Evolutionary conservation across 495 filamentous ascomycete species (phyloP).

Genomic region (Hypoxylon fragiforme): DNA sequence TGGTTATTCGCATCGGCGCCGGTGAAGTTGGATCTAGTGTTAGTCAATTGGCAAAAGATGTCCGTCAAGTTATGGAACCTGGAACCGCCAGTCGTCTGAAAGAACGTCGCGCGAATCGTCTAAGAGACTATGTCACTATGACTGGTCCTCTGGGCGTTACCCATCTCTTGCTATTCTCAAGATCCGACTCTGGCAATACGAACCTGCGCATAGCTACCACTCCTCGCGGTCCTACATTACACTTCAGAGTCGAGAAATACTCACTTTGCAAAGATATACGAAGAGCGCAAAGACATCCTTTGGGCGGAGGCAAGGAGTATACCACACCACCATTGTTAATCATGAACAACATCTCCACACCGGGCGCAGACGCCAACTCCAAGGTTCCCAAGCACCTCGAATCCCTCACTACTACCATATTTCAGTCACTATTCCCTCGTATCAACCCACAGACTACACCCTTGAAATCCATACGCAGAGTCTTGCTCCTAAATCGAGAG

Average conservation of each 20-base stretch:
- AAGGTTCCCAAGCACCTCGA: conserved; percentile 84
- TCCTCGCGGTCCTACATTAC: conserved; percentile 87
- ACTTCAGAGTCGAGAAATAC: conserved; percentile 97
- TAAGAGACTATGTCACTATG: conserved; percentile 95
- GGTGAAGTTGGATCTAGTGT: conserved; percentile 90
- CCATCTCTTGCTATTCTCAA: conserved; percentile 92
- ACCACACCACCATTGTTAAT: conserved; percentile 83
- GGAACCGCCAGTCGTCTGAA: conserved; percentile 84
- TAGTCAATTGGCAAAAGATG: conserved; percentile 88
- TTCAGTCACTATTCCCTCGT: conserved; percentile 94
- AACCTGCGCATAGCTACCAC: conserved; percentile 89
- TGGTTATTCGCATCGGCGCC: conserved; percentile 97
- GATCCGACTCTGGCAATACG: conserved; percentile 85
- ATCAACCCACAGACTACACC: conserved; percentile 92
- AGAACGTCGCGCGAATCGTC: conserved; percentile 86
- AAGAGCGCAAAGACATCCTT: conserved; percentile 77
- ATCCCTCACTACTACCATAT: conserved; percentile 87
- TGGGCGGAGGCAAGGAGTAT: conserved; percentile 80
- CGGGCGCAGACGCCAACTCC: conserved; percentile 64
- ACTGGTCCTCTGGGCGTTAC: conserved; percentile 91
- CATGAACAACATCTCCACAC: conserved; percentile 93
- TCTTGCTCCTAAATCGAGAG: conserved; percentile 88
- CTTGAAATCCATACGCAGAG: conserved; percentile 81
- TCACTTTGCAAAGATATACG: conserved; percentile 88
- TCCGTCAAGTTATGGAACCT: conserved; percentile 92